Evolutionary conservation across 75 land plant species (phyloP), one percentile per base, ranked within the genome.

Genomic region (Pinus tabuliformis): DNA sequence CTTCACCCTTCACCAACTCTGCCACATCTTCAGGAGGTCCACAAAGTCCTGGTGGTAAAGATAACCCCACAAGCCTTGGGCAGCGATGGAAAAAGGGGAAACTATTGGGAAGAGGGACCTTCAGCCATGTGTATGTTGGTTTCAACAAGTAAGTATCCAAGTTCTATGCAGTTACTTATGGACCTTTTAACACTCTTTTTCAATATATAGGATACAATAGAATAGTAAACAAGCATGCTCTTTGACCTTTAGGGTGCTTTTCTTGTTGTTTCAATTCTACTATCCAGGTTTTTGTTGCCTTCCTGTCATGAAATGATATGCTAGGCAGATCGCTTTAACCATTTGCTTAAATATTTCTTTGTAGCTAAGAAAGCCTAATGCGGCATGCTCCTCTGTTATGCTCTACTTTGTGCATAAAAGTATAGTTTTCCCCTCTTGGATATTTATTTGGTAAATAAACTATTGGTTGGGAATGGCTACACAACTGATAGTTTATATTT

Each of bases 111-210:
- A 84, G 88, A 63, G 89, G 91, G 56, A 79, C 89, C 7, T 93
- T 94, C 87, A 93, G 97, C 36, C 87, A 90, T 83, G 97, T 92
- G 74, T 94, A 90, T 76, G 80, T 77, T n/a, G 95, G 95, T 66
- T 93, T 92, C 59, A 91, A 86, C 81, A 90, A 86, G 99, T 95
- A 84, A 63, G 72, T 68, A 20, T 37, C 49, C 6, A 3, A 1
- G 8, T 49, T 78, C 59, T 73, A 28, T 71, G 73, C 58, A 49
- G 33, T 42, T 4, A 70, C 33, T 30, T 49, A 49, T 49, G 54
- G 54, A 9, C 54, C 12, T 49, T 49, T 9, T 49, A 49, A 9
- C 54, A 9, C 54, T 49, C 12, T 49, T 49, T 49, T 49, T 49
- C 12, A 49, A 49, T 49, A 9, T 9, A 49, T 9, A 49, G 13